phyloP scores from a whole-genome alignment of 2,329 filamentous ascomycete genomes.

The Cercospora sp. region DNA sequence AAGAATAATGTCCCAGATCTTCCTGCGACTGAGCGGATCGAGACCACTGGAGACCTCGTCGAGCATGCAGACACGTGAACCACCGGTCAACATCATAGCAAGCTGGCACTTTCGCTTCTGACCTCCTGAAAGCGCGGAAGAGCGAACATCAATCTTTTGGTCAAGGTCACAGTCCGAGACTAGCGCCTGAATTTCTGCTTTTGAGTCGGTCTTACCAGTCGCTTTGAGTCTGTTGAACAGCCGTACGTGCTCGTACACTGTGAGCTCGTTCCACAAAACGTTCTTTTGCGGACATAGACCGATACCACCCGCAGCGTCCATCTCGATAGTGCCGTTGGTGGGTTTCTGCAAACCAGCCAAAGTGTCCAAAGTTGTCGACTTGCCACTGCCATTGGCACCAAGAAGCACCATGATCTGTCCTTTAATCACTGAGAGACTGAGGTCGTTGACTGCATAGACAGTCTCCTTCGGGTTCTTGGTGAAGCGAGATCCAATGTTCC shows the following conservation, averaged over 20 bases:
- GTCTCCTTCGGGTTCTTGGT: conserved; percentile 57
- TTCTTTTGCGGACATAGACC: conserved; percentile 90
- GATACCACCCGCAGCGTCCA: conserved; percentile 74
- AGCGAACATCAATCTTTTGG: conserved; percentile 68
- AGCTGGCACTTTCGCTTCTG: conserved; percentile 91
- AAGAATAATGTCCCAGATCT: conserved; percentile 91
- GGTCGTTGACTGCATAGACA: conserved; percentile 74
- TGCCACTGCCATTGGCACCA: conserved; percentile 85
- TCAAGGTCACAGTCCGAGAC: conserved; percentile 72
- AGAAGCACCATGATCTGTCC: conserved; percentile 85
- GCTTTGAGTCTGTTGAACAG: conserved; percentile 83
- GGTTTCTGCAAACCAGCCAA: conserved; percentile 78
- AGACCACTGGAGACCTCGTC: conserved; percentile 89
- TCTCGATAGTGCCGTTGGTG: conserved; percentile 71
- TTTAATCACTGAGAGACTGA: conserved; percentile 69
- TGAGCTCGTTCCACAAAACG: conserved; percentile 84
- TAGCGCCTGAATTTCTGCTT: conserved; percentile 61
- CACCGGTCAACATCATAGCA: conserved; percentile 93
- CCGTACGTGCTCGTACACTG: conserved; percentile 75
- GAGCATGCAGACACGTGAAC: conserved; percentile 82
- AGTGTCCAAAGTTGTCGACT: conserved; percentile 82
- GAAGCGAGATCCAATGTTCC: conserved; percentile 48
- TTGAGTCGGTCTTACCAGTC: conserved; percentile 58
- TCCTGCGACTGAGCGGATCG: conserved; percentile 80
- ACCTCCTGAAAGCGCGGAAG: conserved; percentile 81